phyloP scores from a whole-genome alignment of 2,329 filamentous ascomycete genomes.

The Penicillium sp. region DNA sequence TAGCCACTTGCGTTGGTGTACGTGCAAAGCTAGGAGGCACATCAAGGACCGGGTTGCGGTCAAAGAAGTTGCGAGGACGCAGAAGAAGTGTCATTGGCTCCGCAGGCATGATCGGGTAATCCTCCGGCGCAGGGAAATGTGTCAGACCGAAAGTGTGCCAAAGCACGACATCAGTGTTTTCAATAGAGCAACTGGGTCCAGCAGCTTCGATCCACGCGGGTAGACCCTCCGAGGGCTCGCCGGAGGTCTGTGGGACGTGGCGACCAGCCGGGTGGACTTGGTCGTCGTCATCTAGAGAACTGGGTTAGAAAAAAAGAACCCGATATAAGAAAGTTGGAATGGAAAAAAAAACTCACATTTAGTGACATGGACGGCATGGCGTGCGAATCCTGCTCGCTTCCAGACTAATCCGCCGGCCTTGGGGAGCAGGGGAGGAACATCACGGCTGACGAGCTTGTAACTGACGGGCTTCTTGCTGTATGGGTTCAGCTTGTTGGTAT shows the following conservation, averaged over 20 bases:
- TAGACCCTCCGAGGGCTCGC: constrained; percentile 70
- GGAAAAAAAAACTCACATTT: constrained; percentile 62
- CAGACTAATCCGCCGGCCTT: constrained; percentile 80
- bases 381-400: constrained; percentile 84
- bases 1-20: constrained; percentile 67
- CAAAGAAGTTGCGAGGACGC: constrained; percentile 79
- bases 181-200: constrained; percentile 65
- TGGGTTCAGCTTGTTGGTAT: constrained; percentile 78
- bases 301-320: constrained; percentile 4
- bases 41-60: constrained; percentile 73
- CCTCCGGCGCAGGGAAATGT: constrained; percentile 85
- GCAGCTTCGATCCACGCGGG: constrained; percentile 69
- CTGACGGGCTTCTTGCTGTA: constrained; percentile 79
- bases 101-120: constrained; percentile 88
- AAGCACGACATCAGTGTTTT: constrained; percentile 80
- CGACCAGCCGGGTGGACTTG: constrained; percentile 82
- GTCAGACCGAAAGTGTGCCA: constrained; percentile 94
- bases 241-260: constrained; percentile 84
- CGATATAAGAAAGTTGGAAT: background rate
- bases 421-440: constrained; percentile 74
- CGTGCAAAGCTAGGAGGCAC: constrained; percentile 73
- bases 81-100: constrained; percentile 80
- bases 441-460: constrained; percentile 87
- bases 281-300: constrained; percentile 65
- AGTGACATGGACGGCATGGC: constrained; percentile 85